These are phyloP conservation scores for Holtermanniella nyarrowii DNA, from an alignment of 768 basidiomycete species.

Conservation along the genomic window DNA sequence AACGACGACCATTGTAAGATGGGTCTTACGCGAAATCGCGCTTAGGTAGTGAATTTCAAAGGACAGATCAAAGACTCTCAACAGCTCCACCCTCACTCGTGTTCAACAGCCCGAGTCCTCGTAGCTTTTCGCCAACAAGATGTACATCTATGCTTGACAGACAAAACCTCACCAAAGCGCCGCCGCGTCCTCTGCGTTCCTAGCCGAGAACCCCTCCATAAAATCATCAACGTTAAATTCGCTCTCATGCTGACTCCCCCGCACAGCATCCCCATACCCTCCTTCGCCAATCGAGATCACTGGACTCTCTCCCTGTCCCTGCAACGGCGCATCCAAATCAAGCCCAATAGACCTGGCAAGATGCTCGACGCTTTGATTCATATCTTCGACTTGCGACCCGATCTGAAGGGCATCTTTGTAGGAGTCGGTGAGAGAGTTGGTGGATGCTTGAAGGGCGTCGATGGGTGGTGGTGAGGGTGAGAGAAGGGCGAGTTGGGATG, in stretches of 20 bases:
- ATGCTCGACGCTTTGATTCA: constrained; percentile 58
- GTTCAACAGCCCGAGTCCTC: too few relatives aligned
- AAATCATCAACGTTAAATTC: constrained; percentile 32
- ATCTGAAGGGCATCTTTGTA: constrained; percentile 59
- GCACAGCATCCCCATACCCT: constrained; percentile 2
- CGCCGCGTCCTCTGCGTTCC: constrained; percentile 6
- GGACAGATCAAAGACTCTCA: too few relatives aligned
- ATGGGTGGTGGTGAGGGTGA: constrained; percentile 19
- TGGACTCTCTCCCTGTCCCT: not conserved
- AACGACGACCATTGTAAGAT: too few relatives aligned
- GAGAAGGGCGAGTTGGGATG: constrained; percentile 16
- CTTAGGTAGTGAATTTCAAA: too few relatives aligned
- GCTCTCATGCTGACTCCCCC: constrained; percentile 13
- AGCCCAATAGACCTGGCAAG: constrained; percentile 63
- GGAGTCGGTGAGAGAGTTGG: constrained; percentile 47
- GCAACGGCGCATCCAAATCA: constrained; percentile 44
- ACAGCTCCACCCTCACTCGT: too few relatives aligned
- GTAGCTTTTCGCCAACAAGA: too few relatives aligned
- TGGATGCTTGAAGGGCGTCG: constrained; percentile 37
- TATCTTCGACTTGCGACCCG: constrained; percentile 59
- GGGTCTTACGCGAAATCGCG: too few relatives aligned
- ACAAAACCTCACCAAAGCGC: too few relatives aligned
- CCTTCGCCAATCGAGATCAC: not conserved
- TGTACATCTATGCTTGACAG: too few relatives aligned
- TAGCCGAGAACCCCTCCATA: constrained; percentile 12